Base-by-base conservation (phyloP, 1,139 yeast species). In the Pichia sp. region DNA sequence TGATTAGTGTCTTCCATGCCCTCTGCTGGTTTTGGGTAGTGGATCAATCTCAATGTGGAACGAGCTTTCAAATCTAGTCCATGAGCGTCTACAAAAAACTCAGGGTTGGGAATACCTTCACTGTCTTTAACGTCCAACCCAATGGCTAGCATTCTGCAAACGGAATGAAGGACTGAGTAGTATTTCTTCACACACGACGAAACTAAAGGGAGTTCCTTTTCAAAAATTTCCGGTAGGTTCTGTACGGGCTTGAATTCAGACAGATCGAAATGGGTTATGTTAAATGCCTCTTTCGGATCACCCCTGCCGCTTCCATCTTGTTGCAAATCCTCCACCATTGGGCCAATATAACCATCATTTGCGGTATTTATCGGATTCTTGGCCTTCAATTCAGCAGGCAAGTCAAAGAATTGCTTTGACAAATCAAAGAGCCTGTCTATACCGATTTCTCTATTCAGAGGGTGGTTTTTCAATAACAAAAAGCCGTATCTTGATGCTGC, bases 401-500 rank as follows among this genome's bases (percentile, higher is more conserved):
- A 70, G 3, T 73, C 73, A 62, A 87, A 87, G 65, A 81, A 86
- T 27, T 74, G 67, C 56, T 75, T 72, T n/a, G 90, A 81, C 51
- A 83, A 61, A 10, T 64, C 68, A 63, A 87, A 86, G 46, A 83
- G 69, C 2, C 67, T 66, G 53, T 80, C 79, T 7, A 86, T 85
- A 14, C 14, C 59, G 85, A 91, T 5, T 71, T 68, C 56, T 77
- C n/a, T 78, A 0, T 81, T 70, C 65, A 87, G 83, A 7, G 79
- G 84, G 60, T 87, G 89, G 8, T 93, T 92, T 62, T 85, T 88
- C 6, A 87, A 74, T 62, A 85, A 84, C 47, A 87, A 72, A 63
- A 87, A 87, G 0, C 95, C 95, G 59, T 85, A 85, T 0, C 80
- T 71, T 16, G 81, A 73, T 7, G 90, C 89, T 0, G 93, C 93